phyloP scores from a whole-genome alignment of 106 monocot genomes.

The Hemerocallis citrina region DNA sequence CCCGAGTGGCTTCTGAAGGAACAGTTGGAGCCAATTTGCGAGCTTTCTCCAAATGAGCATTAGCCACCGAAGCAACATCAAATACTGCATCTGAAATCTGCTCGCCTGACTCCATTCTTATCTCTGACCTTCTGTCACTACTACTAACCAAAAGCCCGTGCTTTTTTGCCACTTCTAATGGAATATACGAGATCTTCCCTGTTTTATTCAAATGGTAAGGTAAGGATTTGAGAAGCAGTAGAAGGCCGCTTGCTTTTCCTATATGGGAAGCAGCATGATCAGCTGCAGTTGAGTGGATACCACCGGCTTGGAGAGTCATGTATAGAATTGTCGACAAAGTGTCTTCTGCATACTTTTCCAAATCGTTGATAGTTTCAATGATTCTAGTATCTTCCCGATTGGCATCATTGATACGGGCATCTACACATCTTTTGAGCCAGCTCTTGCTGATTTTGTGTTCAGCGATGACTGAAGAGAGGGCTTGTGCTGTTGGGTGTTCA shows the following conservation, averaged over 20 bases:
- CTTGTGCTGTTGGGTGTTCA: constrained; percentile 69
- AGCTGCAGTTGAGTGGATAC: constrained; percentile 56
- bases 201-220: constrained; percentile 60
- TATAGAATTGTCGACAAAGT: constrained; percentile 76
- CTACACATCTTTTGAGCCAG: constrained; percentile 81
- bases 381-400: constrained; percentile 31
- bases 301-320: constrained; percentile 78
- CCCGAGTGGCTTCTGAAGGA: constrained; percentile 44
- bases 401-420: constrained; percentile 79
- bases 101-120: constrained; percentile 49
- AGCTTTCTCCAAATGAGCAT: constrained; percentile 61
- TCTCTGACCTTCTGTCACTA: constrained; percentile 25
- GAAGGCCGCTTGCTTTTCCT: constrained; percentile 83
- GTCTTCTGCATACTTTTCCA: constrained; percentile 82
- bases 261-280: constrained; percentile 96
- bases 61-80: constrained; percentile 64
- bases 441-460: constrained; percentile 72
- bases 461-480: constrained; percentile 57
- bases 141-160: constrained; percentile 39
- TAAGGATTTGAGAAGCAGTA: constrained; percentile 70
- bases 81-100: constrained; percentile 56
- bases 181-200: constrained; percentile 55
- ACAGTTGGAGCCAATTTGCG: constrained; percentile 43
- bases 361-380: constrained; percentile 30
- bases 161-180: constrained; percentile 57